These are phyloP conservation scores for Naganishia albida DNA, from an alignment of 1,284 basidiomycete species.

Conservation along the genomic window DNA sequence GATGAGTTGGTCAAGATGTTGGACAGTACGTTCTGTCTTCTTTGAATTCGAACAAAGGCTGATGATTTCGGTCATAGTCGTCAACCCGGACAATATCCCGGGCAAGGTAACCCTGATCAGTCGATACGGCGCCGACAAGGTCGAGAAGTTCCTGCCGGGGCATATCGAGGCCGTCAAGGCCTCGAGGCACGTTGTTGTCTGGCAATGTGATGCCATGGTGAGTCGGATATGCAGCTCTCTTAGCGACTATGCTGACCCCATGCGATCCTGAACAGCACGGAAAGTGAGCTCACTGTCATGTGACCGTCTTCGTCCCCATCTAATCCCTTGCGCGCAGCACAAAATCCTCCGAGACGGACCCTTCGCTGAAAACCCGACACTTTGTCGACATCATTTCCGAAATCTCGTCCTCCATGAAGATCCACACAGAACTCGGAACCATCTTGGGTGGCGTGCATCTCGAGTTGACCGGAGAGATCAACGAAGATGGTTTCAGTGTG, in stretches of 20 bases:
- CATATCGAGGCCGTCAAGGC: constrained; percentile 82
- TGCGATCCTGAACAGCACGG: constrained; percentile 60
- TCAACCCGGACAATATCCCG: constrained; percentile 79
- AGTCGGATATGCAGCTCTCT: constrained; percentile 27
- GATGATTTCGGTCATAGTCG: constrained; percentile 58
- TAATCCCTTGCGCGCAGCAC: constrained; percentile 62
- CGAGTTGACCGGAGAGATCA: constrained; percentile 94
- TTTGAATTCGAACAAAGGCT: background rate
- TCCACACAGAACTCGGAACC: constrained; percentile 71
- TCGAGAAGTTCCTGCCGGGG: constrained; percentile 70
- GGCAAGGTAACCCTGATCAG: constrained; percentile 90
- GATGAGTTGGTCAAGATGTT: constrained; percentile 80
- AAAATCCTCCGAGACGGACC: constrained; percentile 67
- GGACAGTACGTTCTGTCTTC: constrained; percentile 62
- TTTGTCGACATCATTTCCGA: constrained; percentile 90
- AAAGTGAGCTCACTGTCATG: constrained; percentile 63
- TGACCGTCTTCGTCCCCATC: background rate
- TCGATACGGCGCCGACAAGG: constrained; percentile 85
- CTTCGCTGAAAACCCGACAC: constrained; percentile 75
- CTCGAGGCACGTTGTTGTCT: constrained; percentile 82
- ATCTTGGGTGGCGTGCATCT: constrained; percentile 91
- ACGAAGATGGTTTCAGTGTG: constrained; percentile 88
- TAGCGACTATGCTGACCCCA: background rate
- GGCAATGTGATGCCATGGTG: constrained; percentile 94
- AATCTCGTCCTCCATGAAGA: constrained; percentile 75